Base-by-base conservation (phyloP, 768 basidiomycete genomes). In the Mycena chlorophos region DNA sequence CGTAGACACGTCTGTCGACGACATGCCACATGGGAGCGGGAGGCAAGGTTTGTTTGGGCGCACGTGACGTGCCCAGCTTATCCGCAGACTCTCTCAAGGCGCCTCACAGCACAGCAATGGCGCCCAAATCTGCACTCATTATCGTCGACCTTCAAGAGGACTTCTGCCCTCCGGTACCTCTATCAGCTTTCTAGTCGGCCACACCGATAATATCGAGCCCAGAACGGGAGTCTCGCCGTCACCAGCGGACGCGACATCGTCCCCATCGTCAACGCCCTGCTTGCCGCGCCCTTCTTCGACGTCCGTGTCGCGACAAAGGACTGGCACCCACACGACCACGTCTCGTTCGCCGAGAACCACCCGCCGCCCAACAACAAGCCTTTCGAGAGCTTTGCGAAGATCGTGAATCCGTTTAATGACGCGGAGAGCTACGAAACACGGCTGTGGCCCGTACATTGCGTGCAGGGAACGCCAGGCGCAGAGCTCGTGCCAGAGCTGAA, bases 371-470 rank as follows among this genome's bases (percentile, higher is more conserved):
- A 67, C 20, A 61, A 67, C 29, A 65, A 39, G 62, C 54, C 58
- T 10, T 56, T 60, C 54, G 60, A 53, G n/a, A 61, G 62, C 6
- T 66, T 63, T 31, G 57, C 58, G 13, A 63, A 47, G 13, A 56
- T 69, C 12, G 51, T 74, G 68, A 63, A 68, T 66, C 45, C 68
- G 67, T 4, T 80, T 73, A 60, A 75, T 70, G 58, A 68, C 58
- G 55, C 66, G 45, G 52, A 69, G 48, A 63, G 66, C 51, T 61
- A 63, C 62, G 64, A 68, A 27, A 84, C 84, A 61, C 77, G 79
- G 31, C 67, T 89, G 25, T 89, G 88, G 88, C 88, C 87, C 0
- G 83, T 80, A 49, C 88, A 89, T 65, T 88, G 87, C 64, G 75
- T 88, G 26, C 78, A 79, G 57, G 79, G 70, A 34, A 77, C 74